Evolutionary conservation across 192 early-diverging fungal genomes (phyloP), one percentile per base, ranked within the genome.

Genomic region (Chytriomyces hyalinus): DNA sequence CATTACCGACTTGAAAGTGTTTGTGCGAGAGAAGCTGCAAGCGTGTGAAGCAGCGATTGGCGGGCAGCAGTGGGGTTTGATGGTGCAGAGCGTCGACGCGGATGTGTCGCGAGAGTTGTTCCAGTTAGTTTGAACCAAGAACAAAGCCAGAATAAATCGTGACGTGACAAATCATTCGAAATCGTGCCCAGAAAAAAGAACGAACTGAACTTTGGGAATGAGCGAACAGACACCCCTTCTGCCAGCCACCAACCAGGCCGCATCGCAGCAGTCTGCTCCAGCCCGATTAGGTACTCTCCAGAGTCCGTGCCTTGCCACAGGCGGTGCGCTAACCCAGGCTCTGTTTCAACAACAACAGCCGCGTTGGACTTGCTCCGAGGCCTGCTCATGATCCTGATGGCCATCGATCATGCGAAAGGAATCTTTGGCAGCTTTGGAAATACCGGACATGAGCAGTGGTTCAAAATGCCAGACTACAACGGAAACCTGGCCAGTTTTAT

Each of bases 21-120:
- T 81, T 26, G 84, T 93, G 15, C 87, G 86, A 49, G 76, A 83
- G 20, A 85, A 86, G 11, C 65, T 93, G 9, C 64, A 36, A 15
- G 86, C 83, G 59, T 84, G 83, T 66, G 86, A 92, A 78, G 62
- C 73, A 4, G 61, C 84, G 49, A 83, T 87, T 59, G 90, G 90
- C 6, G 84, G 83, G 13, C 61, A 65, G 57, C 53, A 62, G 57
- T 59, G 65, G 75, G 70, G 48, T 51, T 46, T 71, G 65, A 46
- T 76, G 51, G 26, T 76, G 57, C 53, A 65, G n/a, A 49, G 20
- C 5, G 62, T 72, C 11, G 80, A 81, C 51, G 59, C 8, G 6
- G 70, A 72, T 24, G 76, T 81, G 46, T 17, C 65, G 67, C 51
- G 36, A 36, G 74, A 81, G 76, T 46, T 81, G 65, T 61, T 73